phyloP scores from a whole-genome alignment of 1,284 basidiomycete species.

The Ustilago trichophora region DNA sequence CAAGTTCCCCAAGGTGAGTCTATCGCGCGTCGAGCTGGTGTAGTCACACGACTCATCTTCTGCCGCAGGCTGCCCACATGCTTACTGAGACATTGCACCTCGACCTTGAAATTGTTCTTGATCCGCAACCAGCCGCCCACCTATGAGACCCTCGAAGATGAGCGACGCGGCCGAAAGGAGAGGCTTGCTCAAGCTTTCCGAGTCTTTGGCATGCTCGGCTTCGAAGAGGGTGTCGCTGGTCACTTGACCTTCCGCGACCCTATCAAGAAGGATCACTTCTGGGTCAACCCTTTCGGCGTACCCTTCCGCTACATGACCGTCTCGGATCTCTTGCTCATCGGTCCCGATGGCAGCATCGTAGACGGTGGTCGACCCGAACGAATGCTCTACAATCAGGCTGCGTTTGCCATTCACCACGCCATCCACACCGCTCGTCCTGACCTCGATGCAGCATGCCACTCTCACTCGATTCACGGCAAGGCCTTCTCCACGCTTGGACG shows the following conservation, averaged over 20 bases:
- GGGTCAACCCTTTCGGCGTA: slow-evolving; percentile 66
- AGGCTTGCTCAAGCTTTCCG: slow-evolving; percentile 71
- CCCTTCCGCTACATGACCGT: slow-evolving; percentile 53
- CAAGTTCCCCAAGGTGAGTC: slow-evolving; percentile 45
- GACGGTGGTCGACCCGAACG: slow-evolving; percentile 52
- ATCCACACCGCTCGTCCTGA: slow-evolving; percentile 74
- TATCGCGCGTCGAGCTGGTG: too few relatives aligned
- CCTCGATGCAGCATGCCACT: slow-evolving; percentile 74
- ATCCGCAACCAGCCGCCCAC: slow-evolving; percentile 62
- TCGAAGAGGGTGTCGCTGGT: slow-evolving; percentile 71
- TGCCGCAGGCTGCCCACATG: too few relatives aligned
- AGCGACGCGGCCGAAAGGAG: slow-evolving; percentile 71
- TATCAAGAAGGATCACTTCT: slow-evolving; percentile 71
- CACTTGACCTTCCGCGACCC: slow-evolving; percentile 75
- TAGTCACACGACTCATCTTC: too few relatives aligned
- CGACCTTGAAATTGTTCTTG: too few relatives aligned
- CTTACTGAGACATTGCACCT: too few relatives aligned
- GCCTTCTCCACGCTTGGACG: slow-evolving; percentile 73
- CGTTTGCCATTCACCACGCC: slow-evolving; percentile 72
- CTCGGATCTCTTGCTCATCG: slow-evolving; percentile 52
- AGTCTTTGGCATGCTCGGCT: slow-evolving; percentile 72
- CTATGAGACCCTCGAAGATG: slow-evolving; percentile 69
- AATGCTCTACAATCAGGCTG: slow-evolving; percentile 67
- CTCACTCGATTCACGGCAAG: slow-evolving; percentile 73
- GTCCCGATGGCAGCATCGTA: slow-evolving; percentile 49